Evolutionary conservation across 805 yeast species (phyloP), one percentile per base, ranked within the genome.

Genomic region (Pichia manshurica): DNA sequence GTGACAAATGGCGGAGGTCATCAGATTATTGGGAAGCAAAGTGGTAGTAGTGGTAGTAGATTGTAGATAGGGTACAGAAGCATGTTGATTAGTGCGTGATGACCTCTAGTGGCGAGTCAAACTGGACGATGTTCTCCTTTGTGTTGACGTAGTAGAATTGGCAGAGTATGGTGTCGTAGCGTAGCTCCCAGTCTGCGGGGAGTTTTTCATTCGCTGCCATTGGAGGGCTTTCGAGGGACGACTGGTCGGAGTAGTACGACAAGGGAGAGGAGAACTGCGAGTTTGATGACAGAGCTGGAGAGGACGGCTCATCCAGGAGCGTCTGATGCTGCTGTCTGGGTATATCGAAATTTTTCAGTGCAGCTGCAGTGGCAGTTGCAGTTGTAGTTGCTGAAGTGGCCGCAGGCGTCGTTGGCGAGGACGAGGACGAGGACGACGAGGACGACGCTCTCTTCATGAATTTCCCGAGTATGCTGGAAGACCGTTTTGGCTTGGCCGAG

Each of bases 21-120:
- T n/a, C n/a, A n/a, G n/a, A n/a, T n/a, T n/a, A n/a, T n/a, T n/a
- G n/a, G n/a, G n/a, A n/a, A n/a, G n/a, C n/a, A n/a, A n/a, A n/a
- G n/a, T n/a, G n/a, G n/a, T n/a, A n/a, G n/a, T n/a, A n/a, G n/a
- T n/a, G n/a, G n/a, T n/a, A n/a, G n/a, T n/a, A n/a, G n/a, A n/a
- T n/a, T n/a, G n/a, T n/a, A n/a, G n/a, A n/a, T n/a, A n/a, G n/a
- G n/a, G n/a, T n/a, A n/a, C n/a, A n/a, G n/a, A n/a, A n/a, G n/a
- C n/a, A n/a, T n/a, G n/a, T 10, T 25, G 10, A 7, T 25, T 10
- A 25, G 29, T 25, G 29, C 10, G 29, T 46, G 20, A 44, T 42
- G 25, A 73, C 77, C 56, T 73, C 78, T 41, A 67, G 58, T 2
- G 78, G 77, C 38, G 66, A 68, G 55, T 74, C 77, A 52, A 72